Base-by-base conservation (phyloP, 2,329 filamentous ascomycete species). In the Talaromyces atroroseus region DNA sequence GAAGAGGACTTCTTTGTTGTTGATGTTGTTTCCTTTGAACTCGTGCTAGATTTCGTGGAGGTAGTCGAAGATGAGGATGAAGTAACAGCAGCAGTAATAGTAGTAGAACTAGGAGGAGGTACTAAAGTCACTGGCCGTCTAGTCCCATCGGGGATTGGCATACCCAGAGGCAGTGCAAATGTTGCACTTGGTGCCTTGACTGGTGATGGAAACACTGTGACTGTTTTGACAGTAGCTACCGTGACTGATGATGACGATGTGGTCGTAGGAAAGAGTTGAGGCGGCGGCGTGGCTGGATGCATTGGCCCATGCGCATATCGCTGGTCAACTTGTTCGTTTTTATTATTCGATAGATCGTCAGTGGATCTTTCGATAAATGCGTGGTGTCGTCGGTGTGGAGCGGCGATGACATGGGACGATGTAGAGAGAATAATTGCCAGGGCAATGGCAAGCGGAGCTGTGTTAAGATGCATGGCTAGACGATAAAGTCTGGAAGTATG, bases 361-460 rank as follows among this genome's bases (percentile, higher is more conserved):
- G 18, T 44, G 40, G 16, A 40, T 40, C 36, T 40, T 18, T 38
- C 20, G 16, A 16, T 20, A 10, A 11, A 16, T 45, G 40, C 7
- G 24, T 48, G 45, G 36, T 58, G 14, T 16, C 20, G 8, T n/a
- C 46, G 38, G n/a, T 46, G 40, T 46, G 45, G 56, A 44, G 23
- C 56, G 20, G 56, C 56, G 44, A 29, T 16, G 20, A 55, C 50
- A 14, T 54, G 38, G 12, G 56, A 36, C 1, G 53, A 44, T 40
- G 50, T 45, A 40, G 56, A 58, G 51, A 58, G 56, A 16, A 54
- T 47, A n/a, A 58, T 58, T 46, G 56, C 56, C 38, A 58, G 24
- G 6, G 45, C 46, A 47, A 57, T 56, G 40, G 51, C 32, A 29
- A 59, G 47, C 4, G 44, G 50, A 23, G 49, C 36, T 12, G 57